A percentile compares a stretch with the other conserved stretches of the same genome.
phyloP scores from a whole-genome alignment of 2,329 filamentous ascomycete species.

The Fusarium sp. region DNA sequence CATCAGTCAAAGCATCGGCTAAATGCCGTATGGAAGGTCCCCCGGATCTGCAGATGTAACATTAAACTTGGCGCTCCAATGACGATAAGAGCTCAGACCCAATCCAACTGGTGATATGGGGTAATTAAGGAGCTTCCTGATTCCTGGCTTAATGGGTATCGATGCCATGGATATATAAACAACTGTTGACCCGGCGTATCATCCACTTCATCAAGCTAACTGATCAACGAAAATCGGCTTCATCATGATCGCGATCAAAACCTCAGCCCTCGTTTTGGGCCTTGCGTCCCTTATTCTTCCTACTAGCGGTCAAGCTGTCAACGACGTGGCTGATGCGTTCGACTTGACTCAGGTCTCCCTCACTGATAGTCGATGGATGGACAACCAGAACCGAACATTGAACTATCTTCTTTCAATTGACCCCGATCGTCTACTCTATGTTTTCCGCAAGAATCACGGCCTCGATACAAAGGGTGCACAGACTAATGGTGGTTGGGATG shows the following conservation, averaged over 20 bases:
- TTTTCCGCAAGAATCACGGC: constrained; percentile 24
- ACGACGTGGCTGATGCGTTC: constrained; percentile 11
- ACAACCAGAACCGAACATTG: constrained; percentile 28
- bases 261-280: constrained; percentile 2
- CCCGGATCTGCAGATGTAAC: constrained; percentile 29
- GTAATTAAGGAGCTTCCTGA: no score
- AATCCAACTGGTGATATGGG: not conserved
- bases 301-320: not conserved
- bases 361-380: constrained; percentile 31
- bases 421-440: constrained; percentile 19
- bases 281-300: not conserved
- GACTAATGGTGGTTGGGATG: constrained; percentile 62
- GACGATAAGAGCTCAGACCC: not conserved
- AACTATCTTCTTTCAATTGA: constrained; percentile 23
- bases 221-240: not conserved
- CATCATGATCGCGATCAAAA: constrained; percentile 17
- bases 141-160: no score
- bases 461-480: constrained; percentile 53
- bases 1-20: not conserved
- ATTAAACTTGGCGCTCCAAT: constrained; percentile 21
- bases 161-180: not conserved
- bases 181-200: not conserved
- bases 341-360: constrained; percentile 16
- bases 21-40: not conserved
- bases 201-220: not conserved